These are phyloP conservation scores for Zoysia pacifica DNA, from an alignment of 176 grass and related monocot genomes.

Conservation along the genomic window DNA sequence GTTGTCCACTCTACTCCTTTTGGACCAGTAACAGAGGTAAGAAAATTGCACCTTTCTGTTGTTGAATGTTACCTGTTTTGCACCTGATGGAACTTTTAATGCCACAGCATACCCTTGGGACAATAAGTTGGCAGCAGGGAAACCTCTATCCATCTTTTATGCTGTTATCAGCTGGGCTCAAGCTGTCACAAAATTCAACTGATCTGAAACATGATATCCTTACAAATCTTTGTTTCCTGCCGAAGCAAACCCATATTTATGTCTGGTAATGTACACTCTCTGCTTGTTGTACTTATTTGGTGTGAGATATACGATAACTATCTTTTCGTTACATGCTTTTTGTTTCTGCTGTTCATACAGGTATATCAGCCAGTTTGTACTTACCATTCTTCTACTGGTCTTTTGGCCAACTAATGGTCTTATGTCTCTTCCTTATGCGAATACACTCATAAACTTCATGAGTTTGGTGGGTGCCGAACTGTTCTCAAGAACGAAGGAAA, in stretches of 20 bases:
- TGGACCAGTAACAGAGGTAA: constrained; percentile 72
- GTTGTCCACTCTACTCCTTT: constrained; percentile 61
- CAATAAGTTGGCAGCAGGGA: constrained; percentile 92
- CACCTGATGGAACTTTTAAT: constrained; percentile 43
- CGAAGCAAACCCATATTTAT: constrained; percentile 94
- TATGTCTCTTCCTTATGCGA: constrained; percentile 49
- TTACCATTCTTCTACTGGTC: constrained; percentile 67
- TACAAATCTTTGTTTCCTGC: constrained; percentile 84
- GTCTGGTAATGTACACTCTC: constrained; percentile 55
- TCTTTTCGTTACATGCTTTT: constrained; percentile 8
- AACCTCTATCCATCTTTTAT: constrained; percentile 98
- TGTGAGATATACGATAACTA: constrained; percentile 15
- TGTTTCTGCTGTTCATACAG: constrained; percentile 54
- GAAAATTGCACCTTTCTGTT: constrained; percentile 21
- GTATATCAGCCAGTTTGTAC: constrained; percentile 74
- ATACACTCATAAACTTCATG: constrained; percentile 52
- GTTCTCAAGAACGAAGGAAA: constrained; percentile 74
- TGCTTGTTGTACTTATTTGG: constrained; percentile 12
- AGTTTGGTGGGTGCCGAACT: constrained; percentile 59
- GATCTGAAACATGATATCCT: constrained; percentile 52
- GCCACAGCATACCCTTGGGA: constrained; percentile 85
- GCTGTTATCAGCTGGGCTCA: constrained; percentile 67
- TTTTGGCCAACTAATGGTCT: constrained; percentile 93
- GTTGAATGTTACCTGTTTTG: constrained; percentile 5
- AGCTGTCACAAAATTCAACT: constrained; percentile 60